Evolutionary conservation across 305 asterid genomes (phyloP).

Genomic region (Fraxinus floribunda): DNA sequence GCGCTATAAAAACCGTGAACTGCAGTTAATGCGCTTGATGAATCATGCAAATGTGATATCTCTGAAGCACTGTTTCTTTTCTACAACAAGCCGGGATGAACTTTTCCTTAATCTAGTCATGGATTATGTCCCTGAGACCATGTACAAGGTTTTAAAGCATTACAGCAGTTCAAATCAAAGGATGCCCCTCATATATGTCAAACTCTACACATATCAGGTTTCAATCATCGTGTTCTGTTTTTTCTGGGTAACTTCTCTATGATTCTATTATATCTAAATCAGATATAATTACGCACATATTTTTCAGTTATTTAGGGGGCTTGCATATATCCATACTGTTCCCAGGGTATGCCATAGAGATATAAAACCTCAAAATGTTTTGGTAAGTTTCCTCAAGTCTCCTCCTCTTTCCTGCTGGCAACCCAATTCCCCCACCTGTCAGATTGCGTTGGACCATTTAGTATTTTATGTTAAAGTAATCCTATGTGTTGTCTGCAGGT

Average conservation of each 20-base stretch:
- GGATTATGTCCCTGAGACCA: constrained; percentile 89
- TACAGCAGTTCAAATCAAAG: constrained; percentile 75
- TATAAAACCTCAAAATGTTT: constrained; percentile 91
- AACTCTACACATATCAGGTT: constrained; percentile 88
- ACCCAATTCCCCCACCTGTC: neutral
- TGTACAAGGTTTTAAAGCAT: constrained; percentile 75
- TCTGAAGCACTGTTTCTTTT: constrained; percentile 82
- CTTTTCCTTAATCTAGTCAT: constrained; percentile 88
- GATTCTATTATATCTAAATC: neutral
- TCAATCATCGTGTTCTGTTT: neutral
- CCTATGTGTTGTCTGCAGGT: constrained; percentile 50
- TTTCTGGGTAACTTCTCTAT: neutral
- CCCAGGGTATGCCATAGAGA: constrained; percentile 95
- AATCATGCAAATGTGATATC: constrained; percentile 79
- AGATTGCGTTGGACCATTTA: neutral
- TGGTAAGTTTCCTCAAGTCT: constrained; percentile 49
- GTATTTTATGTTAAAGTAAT: neutral
- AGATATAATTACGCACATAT: constrained; percentile 1
- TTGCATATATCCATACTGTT: constrained; percentile 82
- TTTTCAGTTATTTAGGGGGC: constrained; percentile 85
- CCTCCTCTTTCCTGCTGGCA: neutral
- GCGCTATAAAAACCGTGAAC: constrained; percentile 84
- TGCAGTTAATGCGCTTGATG: constrained; percentile 82
- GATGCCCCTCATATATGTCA: constrained; percentile 84
- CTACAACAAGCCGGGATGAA: constrained; percentile 83